Evolutionary conservation across 1,139 yeast genomes (phyloP), one percentile per base, ranked within the genome.

Genomic region (Barnettozyma hawaiiensis): DNA sequence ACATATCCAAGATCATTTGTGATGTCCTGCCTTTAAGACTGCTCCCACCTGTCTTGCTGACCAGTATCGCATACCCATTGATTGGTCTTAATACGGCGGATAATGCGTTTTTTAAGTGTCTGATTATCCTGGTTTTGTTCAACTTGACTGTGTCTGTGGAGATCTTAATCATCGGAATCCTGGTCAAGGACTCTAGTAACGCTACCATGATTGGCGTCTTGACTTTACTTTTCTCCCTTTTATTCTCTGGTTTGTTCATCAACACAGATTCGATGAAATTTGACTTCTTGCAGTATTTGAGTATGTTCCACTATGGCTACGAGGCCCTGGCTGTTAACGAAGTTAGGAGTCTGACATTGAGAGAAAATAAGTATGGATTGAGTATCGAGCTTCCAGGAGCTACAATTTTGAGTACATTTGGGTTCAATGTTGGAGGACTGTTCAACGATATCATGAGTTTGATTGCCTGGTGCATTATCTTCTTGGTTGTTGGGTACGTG

Each of bases 321-420:
- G 98, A 92, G 60, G 86, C 97, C 0, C 69, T 92, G 51, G 75
- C 90, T 2, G 90, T 92, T 42, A 92, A 92, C 61, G 98, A 92
- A 61, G 97, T 92, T n/a, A 84, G 81, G 58, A 86, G 86, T 40
- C 71, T 92, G 58, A 81, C 87, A 11, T 71, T 92, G 55, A 80
- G 78, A 50, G 98, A 92, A 60, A 81, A 81, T 60, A 92, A 92
- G 63, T 92, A 81, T 58, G 98, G 98, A 0, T 72, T 92, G 35
- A 85, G 92, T 40, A 92, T 92, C 52, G 96, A 89, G 63, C 95
- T 92, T n/a, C 98, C 98, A 0, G 98, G 98, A 6, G 97, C 98
- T 2, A 94, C 95, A 1, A 92, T 92, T 47, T 72, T 92, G 52
- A 85, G 95, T 53, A 89, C 97, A 0, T 92, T 92, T 69, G 98